Evolutionary conservation across 352 stramenopile species (phyloP).

Genomic region (Globisporangium spinosum): DNA sequence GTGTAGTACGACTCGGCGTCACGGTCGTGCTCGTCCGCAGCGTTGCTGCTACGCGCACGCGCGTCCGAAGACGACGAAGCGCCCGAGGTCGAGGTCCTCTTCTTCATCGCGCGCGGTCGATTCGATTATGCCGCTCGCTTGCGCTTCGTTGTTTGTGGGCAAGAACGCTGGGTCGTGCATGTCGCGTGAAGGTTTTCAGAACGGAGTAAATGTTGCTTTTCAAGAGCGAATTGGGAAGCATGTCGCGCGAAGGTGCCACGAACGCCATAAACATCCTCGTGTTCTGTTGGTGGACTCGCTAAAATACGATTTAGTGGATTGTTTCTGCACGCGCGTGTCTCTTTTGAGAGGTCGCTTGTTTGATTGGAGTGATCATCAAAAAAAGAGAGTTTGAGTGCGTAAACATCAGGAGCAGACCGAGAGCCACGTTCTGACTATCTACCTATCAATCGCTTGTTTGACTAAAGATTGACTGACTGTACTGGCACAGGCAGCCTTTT

Average conservation of each 20-base stretch:
- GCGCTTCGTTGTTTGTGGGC: background rate
- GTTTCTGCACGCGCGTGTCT: background rate
- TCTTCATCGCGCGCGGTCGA: constrained; percentile 4
- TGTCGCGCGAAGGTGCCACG: constrained; percentile 2
- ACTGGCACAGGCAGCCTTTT: background rate
- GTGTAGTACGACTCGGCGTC: constrained; percentile 13
- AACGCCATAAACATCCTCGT: constrained; percentile 12
- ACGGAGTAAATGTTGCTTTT: background rate
- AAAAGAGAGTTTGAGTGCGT: background rate
- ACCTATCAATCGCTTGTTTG: background rate
- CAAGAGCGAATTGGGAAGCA: no score
- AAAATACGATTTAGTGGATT: background rate
- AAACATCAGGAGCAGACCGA: background rate
- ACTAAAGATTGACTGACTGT: background rate
- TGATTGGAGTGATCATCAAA: background rate
- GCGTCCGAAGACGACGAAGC: constrained; percentile 3
- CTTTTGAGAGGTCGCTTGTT: background rate
- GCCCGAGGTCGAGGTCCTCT: constrained; percentile 1
- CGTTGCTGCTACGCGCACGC: background rate
- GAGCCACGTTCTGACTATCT: background rate
- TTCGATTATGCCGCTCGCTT: constrained; percentile 3
- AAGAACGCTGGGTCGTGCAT: background rate
- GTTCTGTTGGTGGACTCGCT: background rate
- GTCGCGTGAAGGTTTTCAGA: constrained; percentile 2
- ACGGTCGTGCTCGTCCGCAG: background rate